Evolutionary conservation across 2,329 filamentous ascomycete genomes (phyloP).

Genomic region (Trichoderma aggressivum): DNA sequence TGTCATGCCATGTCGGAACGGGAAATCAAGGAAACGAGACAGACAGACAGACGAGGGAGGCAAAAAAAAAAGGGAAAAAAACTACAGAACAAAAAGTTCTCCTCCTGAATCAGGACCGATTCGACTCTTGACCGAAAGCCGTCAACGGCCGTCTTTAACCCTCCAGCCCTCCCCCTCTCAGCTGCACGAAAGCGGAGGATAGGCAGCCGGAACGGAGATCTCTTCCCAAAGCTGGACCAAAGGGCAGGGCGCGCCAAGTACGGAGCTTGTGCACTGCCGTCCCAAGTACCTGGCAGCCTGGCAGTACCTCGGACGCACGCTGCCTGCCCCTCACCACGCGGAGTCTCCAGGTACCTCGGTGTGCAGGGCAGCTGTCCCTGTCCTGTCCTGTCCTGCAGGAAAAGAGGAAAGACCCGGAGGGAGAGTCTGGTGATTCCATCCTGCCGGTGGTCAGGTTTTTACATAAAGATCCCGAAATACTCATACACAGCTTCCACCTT

Average conservation of each 20-base stretch:
- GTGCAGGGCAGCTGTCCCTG: not conserved
- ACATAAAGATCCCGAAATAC: too few species aligned
- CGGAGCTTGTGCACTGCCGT: not conserved
- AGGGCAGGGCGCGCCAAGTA: not conserved
- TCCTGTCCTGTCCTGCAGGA: not conserved
- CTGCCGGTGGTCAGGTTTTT: not conserved
- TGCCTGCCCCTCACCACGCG: not conserved
- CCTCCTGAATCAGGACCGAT: constrained; percentile 12
- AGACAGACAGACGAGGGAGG: too few species aligned
- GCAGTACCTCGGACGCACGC: constrained; percentile 1
- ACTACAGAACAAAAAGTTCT: not conserved
- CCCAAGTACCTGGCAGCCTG: not conserved
- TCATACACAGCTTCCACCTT: not conserved
- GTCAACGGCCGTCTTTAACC: constrained; percentile 4
- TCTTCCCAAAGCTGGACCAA: constrained; percentile 6
- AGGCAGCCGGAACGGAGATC: constrained; percentile 11
- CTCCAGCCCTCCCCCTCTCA: too few species aligned
- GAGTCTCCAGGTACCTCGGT: not conserved
- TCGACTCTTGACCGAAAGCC: not conserved
- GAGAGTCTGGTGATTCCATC: constrained; percentile 1
- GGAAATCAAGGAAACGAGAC: not conserved
- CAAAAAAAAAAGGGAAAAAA: not conserved
- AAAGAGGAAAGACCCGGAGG: not conserved
- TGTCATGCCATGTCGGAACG: not conserved
- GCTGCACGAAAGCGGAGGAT: constrained; percentile 15